Evolutionary conservation across 495 filamentous ascomycete species (phyloP), one percentile per base, ranked within the genome.

Genomic region (Annulohypoxylon maeteangense): DNA sequence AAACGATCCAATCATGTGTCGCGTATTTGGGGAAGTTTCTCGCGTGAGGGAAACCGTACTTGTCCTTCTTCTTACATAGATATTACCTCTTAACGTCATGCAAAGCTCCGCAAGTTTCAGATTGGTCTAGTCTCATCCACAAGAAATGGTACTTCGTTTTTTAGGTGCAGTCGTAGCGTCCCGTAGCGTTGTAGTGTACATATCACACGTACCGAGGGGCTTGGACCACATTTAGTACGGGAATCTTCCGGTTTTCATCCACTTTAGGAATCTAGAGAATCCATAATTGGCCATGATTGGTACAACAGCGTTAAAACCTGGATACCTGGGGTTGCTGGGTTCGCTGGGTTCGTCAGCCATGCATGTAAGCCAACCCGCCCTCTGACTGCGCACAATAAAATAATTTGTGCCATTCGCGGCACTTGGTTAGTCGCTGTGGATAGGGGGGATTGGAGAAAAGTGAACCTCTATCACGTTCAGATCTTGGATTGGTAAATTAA

Each of bases 11-110:
- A 74, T 74, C 8, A 66, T 48, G 44, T 27, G 60, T 11, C 50
- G 36, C 50, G 62, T 44, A 68, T 70, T 70, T 75, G 55, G 73
- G 75, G 75, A 73, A 77, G 75, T 75, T 71, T 70, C 75, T 75
- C 75, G 75, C 75, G 72, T 77, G 74, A 71, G 62, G 55, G 31
- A 53, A 64, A 68, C 67, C 70, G 70, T 72, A 72, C 64, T 68
- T 54, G 51, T 64, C 27, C 55, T 72, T 60, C 47, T 51, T 53
- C 50, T 71, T 44, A 44, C 40, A 44, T 44, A 44, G 40, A 44
- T 57, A 50, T 71, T 67, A 63, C 54, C 23, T 51, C 40, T 65
- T 64, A 72, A 72, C 70, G 70, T 72, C 70, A 65, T 68, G 70
- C 70, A 68, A 48, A 48, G 65, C 59, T 68, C 64, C 60, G 59